Evolutionary conservation across 2,329 filamentous ascomycete species (phyloP).

Genomic region (Chaetomiaceae sp.): DNA sequence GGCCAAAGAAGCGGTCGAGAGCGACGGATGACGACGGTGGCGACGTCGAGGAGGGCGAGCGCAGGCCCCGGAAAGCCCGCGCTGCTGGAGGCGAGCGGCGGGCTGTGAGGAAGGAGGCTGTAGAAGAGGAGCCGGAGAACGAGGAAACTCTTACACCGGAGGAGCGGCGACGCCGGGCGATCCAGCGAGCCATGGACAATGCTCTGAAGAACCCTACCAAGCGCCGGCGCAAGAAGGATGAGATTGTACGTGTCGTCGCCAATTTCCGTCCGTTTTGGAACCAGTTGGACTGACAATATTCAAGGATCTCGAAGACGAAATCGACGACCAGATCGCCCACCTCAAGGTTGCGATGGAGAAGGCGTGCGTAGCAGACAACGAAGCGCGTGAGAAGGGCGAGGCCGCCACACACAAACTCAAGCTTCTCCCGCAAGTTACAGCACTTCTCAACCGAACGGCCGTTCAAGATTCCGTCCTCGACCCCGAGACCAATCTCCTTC

Average conservation of each 20-base stretch:
- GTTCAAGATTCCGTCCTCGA: constrained; percentile 81
- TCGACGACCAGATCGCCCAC: constrained; percentile 82
- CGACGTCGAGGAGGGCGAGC: constrained; percentile 40
- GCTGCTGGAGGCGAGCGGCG: constrained; percentile 43
- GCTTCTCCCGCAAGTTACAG: constrained; percentile 84
- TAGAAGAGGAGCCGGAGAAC: constrained; percentile 57
- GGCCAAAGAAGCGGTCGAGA: constrained; percentile 58
- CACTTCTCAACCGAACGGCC: constrained; percentile 83
- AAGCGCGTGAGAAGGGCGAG: constrained; percentile 70
- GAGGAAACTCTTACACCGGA: constrained; percentile 79
- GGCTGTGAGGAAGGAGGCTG: constrained; percentile 37
- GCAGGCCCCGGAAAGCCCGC: constrained; percentile 29
- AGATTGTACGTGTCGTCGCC: constrained; percentile 59
- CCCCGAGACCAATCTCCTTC: constrained; percentile 90
- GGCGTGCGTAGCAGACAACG: constrained; percentile 80
- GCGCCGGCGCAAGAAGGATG: constrained; percentile 74
- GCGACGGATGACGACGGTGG: constrained; percentile 50
- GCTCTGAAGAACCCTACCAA: constrained; percentile 78
- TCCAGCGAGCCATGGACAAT: constrained; percentile 83
- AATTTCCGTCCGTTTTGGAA: not conserved
- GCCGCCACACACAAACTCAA: constrained; percentile 91
- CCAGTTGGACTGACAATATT: constrained; percentile 22
- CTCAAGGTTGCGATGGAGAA: constrained; percentile 87
- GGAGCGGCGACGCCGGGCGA: constrained; percentile 74
- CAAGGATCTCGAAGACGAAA: constrained; percentile 85